Conservation (phyloP, 2,329 filamentous ascomycete genomes). For the Akanthomyces muscarius region DNA sequence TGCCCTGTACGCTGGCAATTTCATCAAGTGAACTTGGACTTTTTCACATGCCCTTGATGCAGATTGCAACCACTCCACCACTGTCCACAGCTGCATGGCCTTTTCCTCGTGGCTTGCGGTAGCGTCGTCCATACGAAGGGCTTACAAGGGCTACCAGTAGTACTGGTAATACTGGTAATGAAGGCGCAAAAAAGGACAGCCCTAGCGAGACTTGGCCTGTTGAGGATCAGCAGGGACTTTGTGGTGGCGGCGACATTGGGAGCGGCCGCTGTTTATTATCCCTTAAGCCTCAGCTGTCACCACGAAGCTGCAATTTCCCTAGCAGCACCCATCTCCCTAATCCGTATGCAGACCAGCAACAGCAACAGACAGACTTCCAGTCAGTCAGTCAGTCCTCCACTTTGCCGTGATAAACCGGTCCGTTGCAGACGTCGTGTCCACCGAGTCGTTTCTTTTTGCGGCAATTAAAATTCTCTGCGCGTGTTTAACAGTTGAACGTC, state of each 20-base stretch:
- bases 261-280: not conserved
- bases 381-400: not conserved
- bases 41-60: no score
- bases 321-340: no score
- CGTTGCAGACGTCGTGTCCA: conserved; percentile 6
- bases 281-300: not conserved
- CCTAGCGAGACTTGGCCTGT: not conserved
- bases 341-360: no score
- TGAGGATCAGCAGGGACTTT: conserved; percentile 2
- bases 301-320: not conserved
- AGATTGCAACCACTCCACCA: not conserved
- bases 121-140: not conserved
- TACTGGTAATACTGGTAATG: no score
- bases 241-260: not conserved
- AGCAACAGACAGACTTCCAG: no score
- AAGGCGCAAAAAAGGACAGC: not conserved
- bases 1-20: no score
- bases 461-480: not conserved
- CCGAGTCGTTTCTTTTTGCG: not conserved
- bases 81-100: not conserved
- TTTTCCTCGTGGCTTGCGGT: not conserved
- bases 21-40: no score
- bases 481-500: not conserved
- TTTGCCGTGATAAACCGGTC: conserved; percentile 7
- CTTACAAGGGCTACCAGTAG: not conserved